Conservation (phyloP, 495 filamentous ascomycete species). For the Penicillium cataractarum region DNA sequence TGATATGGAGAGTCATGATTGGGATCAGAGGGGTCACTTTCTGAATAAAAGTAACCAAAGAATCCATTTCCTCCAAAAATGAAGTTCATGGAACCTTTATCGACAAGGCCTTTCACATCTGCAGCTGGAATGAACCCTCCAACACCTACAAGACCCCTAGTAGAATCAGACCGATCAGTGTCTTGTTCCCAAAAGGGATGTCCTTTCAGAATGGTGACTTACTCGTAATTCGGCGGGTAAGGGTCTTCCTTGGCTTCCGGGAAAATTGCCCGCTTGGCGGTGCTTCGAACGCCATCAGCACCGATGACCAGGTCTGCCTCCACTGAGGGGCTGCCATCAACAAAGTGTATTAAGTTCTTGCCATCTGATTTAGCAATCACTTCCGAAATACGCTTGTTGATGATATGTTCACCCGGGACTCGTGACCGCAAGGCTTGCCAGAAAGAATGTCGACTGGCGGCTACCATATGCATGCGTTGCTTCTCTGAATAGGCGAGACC, state of each 20-base stretch:
- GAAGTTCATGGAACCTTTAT: slow-evolving; percentile 54
- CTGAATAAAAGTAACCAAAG: slow-evolving; percentile 57
- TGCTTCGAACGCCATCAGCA: slow-evolving; percentile 62
- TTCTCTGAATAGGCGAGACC: slow-evolving; percentile 7
- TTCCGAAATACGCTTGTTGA: slow-evolving; percentile 30
- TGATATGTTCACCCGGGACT: slow-evolving; percentile 36
- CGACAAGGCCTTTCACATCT: slow-evolving; percentile 26
- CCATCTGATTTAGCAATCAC: slow-evolving; percentile 26
- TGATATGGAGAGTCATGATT: slow-evolving; percentile 33
- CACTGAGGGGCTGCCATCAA: slow-evolving; percentile 34
- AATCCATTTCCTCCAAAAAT: slow-evolving; percentile 57
- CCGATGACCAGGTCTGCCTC: slow-evolving; percentile 60
- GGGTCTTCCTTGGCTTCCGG: slow-evolving; percentile 37
- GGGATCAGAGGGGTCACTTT: slow-evolving; percentile 21
- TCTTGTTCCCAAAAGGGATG: not conserved
- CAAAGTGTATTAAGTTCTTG: slow-evolving; percentile 33
- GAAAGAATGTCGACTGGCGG: slow-evolving; percentile 39
- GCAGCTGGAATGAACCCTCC: slow-evolving; percentile 53
- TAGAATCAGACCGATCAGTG: not conserved
- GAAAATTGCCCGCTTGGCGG: slow-evolving; percentile 48
- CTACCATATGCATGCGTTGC: slow-evolving; percentile 33
- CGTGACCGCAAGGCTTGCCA: slow-evolving; percentile 37
- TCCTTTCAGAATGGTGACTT: slow-evolving; percentile 11
- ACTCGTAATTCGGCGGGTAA: slow-evolving; percentile 48
- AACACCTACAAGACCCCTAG: slow-evolving; percentile 53